phyloP scores from a whole-genome alignment of 202 grass and related monocot species.

The Schoenoplectus tabernaemontani region DNA sequence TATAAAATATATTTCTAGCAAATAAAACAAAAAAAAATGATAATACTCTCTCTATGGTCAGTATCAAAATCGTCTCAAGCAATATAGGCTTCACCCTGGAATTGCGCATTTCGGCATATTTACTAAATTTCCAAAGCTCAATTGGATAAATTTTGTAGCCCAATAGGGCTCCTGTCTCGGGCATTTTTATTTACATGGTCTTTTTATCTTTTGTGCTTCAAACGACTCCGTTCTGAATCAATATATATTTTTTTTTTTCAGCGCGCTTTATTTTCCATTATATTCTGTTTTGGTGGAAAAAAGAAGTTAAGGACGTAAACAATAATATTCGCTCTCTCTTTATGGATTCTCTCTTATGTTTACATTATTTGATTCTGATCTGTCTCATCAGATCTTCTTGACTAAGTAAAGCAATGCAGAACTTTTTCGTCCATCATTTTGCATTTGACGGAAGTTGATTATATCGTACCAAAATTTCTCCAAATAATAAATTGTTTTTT shows the following conservation, averaged over 20 bases:
- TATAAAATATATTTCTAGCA: neutral
- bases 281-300: neutral
- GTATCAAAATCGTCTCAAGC: no score
- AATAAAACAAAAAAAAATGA: neutral
- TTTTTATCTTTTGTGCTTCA: neutral
- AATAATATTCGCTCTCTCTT: neutral
- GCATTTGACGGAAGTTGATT: neutral
- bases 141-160: neutral
- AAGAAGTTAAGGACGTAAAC: neutral
- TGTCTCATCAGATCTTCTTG: neutral
- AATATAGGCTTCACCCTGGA: no score
- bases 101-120: no score
- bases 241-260: neutral
- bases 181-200: neutral
- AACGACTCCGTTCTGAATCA: neutral
- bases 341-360: neutral
- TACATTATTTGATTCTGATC: neutral
- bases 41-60: no score
- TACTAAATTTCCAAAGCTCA: no score
- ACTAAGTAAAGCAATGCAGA: neutral
- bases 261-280: neutral
- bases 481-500: no score
- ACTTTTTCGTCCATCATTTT: neutral
- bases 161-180: neutral
- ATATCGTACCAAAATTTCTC: neutral